Conservation (phyloP, 2,329 filamentous ascomycete genomes). For the Calonectria montana region DNA sequence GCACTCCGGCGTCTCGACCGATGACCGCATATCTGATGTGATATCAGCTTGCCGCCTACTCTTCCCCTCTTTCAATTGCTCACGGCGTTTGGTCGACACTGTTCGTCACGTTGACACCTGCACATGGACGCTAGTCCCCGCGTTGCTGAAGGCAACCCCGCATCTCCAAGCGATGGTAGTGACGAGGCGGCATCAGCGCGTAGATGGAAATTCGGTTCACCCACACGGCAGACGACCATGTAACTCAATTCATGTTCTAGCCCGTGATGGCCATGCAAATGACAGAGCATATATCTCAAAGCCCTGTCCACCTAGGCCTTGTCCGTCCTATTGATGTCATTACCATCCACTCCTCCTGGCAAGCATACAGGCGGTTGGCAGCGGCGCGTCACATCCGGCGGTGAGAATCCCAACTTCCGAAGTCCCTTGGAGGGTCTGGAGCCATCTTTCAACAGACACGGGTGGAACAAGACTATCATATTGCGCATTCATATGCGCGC, state of each 20-base stretch:
- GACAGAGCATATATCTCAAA: conserved; percentile 15
- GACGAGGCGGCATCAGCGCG: conserved; percentile 44
- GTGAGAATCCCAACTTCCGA: conserved; percentile 31
- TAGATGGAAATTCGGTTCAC: conserved; percentile 35
- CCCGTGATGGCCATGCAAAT: conserved; percentile 29
- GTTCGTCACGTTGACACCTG: conserved; percentile 39
- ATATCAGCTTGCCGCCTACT: conserved; percentile 25
- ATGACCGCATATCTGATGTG: conserved; percentile 25
- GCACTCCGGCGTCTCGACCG: conserved; percentile 31
- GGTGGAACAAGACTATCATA: conserved; percentile 20
- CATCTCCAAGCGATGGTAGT: conserved; percentile 31
- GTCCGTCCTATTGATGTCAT: conserved; percentile 18
- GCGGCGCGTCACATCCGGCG: conserved; percentile 30
- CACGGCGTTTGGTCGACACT: conserved; percentile 17
- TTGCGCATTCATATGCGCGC: conserved; percentile 6
- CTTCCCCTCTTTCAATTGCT: background rate
- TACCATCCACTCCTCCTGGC: conserved; percentile 32
- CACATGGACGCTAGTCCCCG: conserved; percentile 42
- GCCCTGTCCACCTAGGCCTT: background rate
- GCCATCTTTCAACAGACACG: conserved; percentile 11
- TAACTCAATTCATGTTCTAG: conserved; percentile 18
- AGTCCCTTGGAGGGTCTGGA: conserved; percentile 16
- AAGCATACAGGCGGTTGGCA: conserved; percentile 26
- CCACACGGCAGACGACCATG: background rate
- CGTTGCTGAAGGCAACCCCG: conserved; percentile 42